Percentiles rank a stretch among this genome's conserved stretches.
These are phyloP conservation scores for Fusarium nygamai DNA, from an alignment of 2,329 filamentous ascomycete genomes.

Conservation along the genomic window DNA sequence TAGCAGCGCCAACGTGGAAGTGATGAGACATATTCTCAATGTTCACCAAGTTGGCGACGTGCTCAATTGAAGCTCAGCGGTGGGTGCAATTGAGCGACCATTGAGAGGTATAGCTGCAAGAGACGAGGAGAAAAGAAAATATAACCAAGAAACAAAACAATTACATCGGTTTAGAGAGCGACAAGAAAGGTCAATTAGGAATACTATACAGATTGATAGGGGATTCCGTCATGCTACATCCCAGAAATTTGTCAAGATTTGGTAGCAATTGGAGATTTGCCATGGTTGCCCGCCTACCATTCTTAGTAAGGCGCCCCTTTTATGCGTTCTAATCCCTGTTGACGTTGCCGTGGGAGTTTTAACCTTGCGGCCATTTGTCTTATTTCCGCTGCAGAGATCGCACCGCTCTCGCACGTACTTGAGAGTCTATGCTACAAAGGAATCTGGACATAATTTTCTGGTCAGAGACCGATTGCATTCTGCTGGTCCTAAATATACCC, in stretches of 20 bases:
- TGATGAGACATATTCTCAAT: constrained; percentile 32
- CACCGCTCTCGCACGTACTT: no score
- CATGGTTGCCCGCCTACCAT: neutral
- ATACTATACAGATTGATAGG: neutral
- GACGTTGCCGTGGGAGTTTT: neutral
- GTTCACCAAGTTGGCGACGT: neutral
- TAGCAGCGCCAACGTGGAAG: constrained; percentile 35
- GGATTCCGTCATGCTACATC: neutral
- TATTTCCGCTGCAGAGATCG: neutral
- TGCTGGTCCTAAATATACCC: no score
- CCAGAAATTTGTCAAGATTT: constrained; percentile 16
- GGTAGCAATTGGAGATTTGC: neutral
- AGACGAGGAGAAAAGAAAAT: neutral
- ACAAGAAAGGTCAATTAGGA: constrained; percentile 20
- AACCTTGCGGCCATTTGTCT: neutral
- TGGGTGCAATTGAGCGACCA: constrained; percentile 8
- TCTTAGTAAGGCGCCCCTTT: neutral
- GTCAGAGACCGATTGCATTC: neutral
- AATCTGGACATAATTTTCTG: neutral
- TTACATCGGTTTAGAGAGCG: constrained; percentile 35
- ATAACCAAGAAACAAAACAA: neutral
- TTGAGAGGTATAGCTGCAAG: neutral
- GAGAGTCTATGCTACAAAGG: neutral
- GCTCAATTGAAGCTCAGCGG: constrained; percentile 4
- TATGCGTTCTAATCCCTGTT: neutral